Evolutionary conservation across 1,139 yeast species (phyloP), one percentile per base, ranked within the genome.

Genomic region (Pichia sp.): DNA sequence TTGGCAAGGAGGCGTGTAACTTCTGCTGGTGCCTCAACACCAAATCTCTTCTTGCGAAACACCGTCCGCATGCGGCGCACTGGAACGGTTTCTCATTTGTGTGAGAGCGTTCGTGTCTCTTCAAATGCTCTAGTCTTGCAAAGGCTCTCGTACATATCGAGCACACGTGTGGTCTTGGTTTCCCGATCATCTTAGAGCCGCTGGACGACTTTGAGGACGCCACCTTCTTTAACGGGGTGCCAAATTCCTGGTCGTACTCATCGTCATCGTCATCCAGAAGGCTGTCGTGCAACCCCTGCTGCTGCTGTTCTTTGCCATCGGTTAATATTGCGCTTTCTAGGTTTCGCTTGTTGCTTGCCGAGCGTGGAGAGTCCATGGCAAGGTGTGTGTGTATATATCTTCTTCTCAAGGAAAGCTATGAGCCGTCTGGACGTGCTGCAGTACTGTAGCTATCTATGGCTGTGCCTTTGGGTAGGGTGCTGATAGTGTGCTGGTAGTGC

Each of bases 81-180:
- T 88, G 89, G 71, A 88, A 93, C 1, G 99, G 99, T 69, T 92
- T 93, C 70, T 93, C 99, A 68, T 92, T 91, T 4, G 99, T 93
- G 69, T 93, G 99, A 1, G 96, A 86, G 49, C 98, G 76, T 69
- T 92, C 96, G 67, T 93, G 99, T 58, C 99, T 81, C 69, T 91
- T 84, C 64, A 93, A 78, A 71, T 93, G 99, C 71, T 93, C 99
- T 55, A 90, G 78, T 52, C 99, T 78, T 3, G 97, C 98, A 77
- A 93, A 93, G 2, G 97, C 96, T 60, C 99, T 78, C 0, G 98
- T 90, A 71, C 99, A 93, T 12, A 87, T 87, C 31, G 84, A 79
- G 69, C 99, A 93, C 34, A 89, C 84, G 67, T 89, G 95, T 9
- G 97, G 93, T 56, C 98, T 76, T 3, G 98, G 98, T 67, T 90